Evolutionary conservation across 306 rosid species (phyloP).

Genomic region (Citrullus mucosospermus): DNA sequence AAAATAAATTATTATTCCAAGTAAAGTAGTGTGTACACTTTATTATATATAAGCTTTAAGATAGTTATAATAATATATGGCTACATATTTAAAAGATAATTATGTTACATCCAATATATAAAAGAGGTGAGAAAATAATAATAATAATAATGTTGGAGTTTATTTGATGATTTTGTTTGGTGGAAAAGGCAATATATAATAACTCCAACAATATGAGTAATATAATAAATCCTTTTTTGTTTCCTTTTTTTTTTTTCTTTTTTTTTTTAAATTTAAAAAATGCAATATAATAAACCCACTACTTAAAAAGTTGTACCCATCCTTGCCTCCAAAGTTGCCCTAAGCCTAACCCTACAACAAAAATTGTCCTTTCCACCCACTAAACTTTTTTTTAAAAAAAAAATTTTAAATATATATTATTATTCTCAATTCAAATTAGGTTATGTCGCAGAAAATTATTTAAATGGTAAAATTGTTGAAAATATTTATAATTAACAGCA

Average conservation of each 20-base stretch:
- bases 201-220: neutral
- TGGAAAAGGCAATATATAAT: neutral
- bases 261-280: neutral
- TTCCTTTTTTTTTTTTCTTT: too few species aligned
- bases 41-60: neutral
- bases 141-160: neutral
- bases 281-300: conserved; percentile 5
- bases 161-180: neutral
- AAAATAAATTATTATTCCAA: neutral
- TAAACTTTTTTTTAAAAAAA: too few species aligned
- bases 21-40: neutral
- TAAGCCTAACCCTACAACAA: neutral
- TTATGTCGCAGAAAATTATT: too few species aligned
- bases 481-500: too few species aligned
- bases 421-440: too few species aligned
- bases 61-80: too few species aligned
- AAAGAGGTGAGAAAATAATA: neutral
- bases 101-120: neutral
- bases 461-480: too few species aligned
- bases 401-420: too few species aligned
- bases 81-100: neutral
- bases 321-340: neutral
- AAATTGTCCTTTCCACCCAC: neutral
- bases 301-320: neutral
- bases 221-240: neutral